Evolutionary conservation across 352 stramenopile genomes (phyloP), one percentile per base, ranked within the genome.

Genomic region (Globisporangium abappressorium): DNA sequence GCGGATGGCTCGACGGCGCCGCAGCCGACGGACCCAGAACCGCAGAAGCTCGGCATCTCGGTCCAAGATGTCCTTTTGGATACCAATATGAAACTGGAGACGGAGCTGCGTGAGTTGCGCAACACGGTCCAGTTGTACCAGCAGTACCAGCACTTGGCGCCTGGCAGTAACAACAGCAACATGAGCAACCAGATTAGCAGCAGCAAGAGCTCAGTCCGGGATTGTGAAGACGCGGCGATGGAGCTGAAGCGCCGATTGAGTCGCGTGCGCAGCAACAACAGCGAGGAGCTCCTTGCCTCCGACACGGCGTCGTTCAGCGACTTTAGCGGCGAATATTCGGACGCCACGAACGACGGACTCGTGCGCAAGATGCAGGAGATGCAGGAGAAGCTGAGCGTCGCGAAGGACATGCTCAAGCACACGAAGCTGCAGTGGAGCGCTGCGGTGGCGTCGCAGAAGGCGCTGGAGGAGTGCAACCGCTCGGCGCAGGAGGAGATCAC

Each of bases 351-450:
- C 53, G 73, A 83, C 62, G 68, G 66, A 14, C 66, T 85, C 15
- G 73, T 67, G 30, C 68, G 62, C 26, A 82, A 82, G 30, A 57
- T 84, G 61, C 79, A 82, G 66, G 66, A 71, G 3, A 64, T 82
- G 18, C 79, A 70, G 9, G 79, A 87, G 68, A 84, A 84, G 68
- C 72, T 81, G 26, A 71, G 73, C 38, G 58, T 87, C 54, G 76
- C 75, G 30, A 82, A 74, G 56, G 80, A 88, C 57, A 86, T 85
- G 72, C 65, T 91, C 7, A 79, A 74, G 41, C 80, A 87, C 69
- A 85, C 81, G 1, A 91, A 91, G 59, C 74, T 87, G 34, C 80
- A 91, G 46, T 89, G 80, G 80, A 81, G 78, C 46, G 75, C 80
- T 18, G 82, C 82, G 7, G 75, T 89, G 14, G 77, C 76, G n/a